Percentiles rank a stretch among this genome's conserved stretches.
Evolutionary conservation across 1,284 basidiomycete genomes (phyloP).

Genomic region (Sanghuangporus weigelae): DNA sequence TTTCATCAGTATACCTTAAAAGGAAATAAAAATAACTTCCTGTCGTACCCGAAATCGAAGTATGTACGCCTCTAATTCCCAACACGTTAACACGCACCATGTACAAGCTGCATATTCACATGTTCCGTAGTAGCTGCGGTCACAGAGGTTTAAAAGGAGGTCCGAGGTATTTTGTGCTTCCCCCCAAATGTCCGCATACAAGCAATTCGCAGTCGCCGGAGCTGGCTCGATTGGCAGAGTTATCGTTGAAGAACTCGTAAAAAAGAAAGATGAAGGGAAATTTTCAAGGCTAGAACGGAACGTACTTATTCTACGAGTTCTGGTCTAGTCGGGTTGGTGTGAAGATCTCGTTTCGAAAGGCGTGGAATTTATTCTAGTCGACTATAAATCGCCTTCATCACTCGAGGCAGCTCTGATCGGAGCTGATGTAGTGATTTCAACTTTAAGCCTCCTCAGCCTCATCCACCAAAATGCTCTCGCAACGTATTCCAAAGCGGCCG

Average conservation of each 20-base stretch:
- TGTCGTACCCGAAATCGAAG: no score
- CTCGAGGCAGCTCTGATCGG: conserved; percentile 28
- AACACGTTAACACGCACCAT: no score
- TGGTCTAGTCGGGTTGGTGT: not conserved
- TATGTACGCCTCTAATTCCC: no score
- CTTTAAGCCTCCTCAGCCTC: conserved; percentile 26
- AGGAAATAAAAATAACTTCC: no score
- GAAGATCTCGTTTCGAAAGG: conserved; percentile 19
- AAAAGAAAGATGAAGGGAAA: conserved; percentile 17
- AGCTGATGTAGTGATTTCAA: conserved; percentile 32
- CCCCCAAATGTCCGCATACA: conserved; percentile 22
- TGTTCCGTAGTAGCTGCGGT: no score
- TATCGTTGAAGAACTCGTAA: conserved; percentile 23
- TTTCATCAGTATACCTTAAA: no score
- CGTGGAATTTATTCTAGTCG: conserved; percentile 26
- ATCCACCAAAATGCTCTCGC: conserved; percentile 29
- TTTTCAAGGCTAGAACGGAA: not conserved
- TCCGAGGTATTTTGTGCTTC: no score
- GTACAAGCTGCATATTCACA: no score
- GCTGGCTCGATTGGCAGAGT: conserved; percentile 22
- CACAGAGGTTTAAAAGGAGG: no score
- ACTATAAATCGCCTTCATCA: conserved; percentile 28
- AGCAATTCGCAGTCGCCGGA: conserved; percentile 23
- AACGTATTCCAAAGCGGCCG: conserved; percentile 33
- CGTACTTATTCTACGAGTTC: no score